These are phyloP conservation scores for Xylariaceae sp. DNA, from an alignment of 2,329 filamentous ascomycete species.

Conservation along the genomic window DNA sequence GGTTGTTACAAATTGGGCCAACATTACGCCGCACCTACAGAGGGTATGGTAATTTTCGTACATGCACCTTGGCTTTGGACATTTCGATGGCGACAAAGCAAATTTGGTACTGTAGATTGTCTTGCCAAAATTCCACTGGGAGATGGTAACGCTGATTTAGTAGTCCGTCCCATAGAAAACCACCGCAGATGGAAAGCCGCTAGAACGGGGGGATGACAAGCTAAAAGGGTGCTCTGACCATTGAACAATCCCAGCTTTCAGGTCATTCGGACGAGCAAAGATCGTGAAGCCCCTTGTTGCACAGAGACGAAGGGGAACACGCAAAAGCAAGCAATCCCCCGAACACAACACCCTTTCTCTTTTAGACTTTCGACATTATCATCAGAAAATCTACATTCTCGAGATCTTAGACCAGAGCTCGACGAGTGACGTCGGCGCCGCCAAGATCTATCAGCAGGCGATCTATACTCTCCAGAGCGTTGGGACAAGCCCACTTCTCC, in stretches of 20 bases:
- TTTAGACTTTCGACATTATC: background rate
- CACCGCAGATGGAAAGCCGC: no score
- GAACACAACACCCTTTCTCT: background rate
- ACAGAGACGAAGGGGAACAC: background rate
- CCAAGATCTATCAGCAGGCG: background rate
- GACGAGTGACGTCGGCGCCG: background rate
- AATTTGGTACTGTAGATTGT: no score
- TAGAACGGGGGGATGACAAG: no score
- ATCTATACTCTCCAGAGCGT: conserved; percentile 19
- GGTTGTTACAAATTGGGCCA: no score
- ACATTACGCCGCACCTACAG: no score
- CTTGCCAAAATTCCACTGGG: no score
- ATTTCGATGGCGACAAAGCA: no score
- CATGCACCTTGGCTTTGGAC: no score
- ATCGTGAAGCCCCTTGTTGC: conserved; percentile 17
- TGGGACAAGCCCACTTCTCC: conserved; percentile 12
- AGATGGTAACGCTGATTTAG: no score
- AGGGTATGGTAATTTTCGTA: no score
- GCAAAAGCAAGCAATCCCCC: background rate
- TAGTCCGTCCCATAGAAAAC: no score
- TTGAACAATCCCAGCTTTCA: conserved; percentile 12
- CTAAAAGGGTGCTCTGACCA: conserved; percentile 13
- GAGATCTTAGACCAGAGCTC: background rate
- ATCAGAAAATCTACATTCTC: background rate
- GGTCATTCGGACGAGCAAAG: conserved; percentile 21